Percentiles rank a stretch among this genome's conserved stretches.
Evolutionary conservation across 208 protist genomes (phyloP).

Genomic region (Crithidia expoeki): DNA sequence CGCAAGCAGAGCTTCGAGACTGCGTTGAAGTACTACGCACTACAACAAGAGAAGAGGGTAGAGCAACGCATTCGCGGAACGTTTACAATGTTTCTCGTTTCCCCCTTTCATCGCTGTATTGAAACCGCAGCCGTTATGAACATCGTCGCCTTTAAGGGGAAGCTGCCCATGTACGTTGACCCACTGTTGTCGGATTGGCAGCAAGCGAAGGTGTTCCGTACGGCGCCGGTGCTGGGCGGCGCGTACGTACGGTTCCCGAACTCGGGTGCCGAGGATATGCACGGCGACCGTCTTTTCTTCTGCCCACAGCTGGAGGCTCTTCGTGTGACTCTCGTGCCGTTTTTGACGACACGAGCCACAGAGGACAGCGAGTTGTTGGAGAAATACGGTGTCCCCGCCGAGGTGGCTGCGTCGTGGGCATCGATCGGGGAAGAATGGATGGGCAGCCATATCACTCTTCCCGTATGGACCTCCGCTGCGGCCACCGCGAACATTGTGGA

Average conservation of each 20-base stretch:
- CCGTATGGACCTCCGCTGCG: constrained; percentile 49
- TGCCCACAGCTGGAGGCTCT: constrained; percentile 55
- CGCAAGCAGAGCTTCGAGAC: constrained; percentile 83
- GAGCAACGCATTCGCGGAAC: constrained; percentile 66
- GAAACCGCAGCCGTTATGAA: constrained; percentile 83
- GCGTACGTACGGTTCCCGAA: constrained; percentile 31
- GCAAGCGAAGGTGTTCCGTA: constrained; percentile 70
- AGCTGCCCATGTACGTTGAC: constrained; percentile 76
- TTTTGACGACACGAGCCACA: constrained; percentile 43
- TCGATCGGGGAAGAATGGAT: constrained; percentile 36
- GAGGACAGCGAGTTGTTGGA: constrained; percentile 32
- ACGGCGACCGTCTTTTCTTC: constrained; percentile 25
- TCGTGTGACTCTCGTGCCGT: constrained; percentile 42
- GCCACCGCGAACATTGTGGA: constrained; percentile 11
- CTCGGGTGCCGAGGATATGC: neutral
- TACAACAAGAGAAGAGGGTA: constrained; percentile 53
- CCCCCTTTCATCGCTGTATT: constrained; percentile 84
- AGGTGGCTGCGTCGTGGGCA: constrained; percentile 40
- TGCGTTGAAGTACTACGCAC: constrained; percentile 56
- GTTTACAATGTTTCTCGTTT: constrained; percentile 70
- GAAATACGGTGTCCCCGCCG: constrained; percentile 24
- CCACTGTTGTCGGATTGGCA: constrained; percentile 85
- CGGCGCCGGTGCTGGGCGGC: constrained; percentile 62
- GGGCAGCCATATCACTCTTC: constrained; percentile 33
- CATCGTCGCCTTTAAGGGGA: constrained; percentile 75